These are phyloP conservation scores for Croton laevigatus DNA, from an alignment of 441 rosid species.

Conservation along the genomic window DNA sequence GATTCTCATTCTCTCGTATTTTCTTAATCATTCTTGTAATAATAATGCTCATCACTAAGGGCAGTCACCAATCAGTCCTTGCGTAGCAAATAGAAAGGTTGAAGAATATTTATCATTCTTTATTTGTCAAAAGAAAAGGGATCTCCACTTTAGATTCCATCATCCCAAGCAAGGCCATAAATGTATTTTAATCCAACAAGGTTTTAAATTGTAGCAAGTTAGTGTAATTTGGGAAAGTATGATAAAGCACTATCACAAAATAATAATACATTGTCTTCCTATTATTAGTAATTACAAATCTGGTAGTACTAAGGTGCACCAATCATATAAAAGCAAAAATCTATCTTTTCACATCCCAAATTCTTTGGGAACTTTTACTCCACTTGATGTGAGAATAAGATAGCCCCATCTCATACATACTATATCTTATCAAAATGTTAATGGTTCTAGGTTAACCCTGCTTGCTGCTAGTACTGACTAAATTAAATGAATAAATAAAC, in stretches of 20 bases:
- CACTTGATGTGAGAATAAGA: constrained; percentile 10
- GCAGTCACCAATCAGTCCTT: constrained; percentile 23
- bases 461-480: constrained; percentile 4
- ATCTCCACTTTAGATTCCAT: constrained; percentile 28
- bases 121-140: neutral
- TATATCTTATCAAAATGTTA: neutral
- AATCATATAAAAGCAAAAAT: constrained; percentile 8
- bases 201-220: neutral
- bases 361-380: constrained; percentile 20
- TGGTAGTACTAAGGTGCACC: neutral
- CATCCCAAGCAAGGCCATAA: constrained; percentile 4
- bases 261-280: constrained; percentile 14
- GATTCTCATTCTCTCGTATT: constrained; percentile 21
- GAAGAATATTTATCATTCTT: neutral
- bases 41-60: constrained; percentile 11
- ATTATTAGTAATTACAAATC: constrained; percentile 19
- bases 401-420: neutral
- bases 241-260: constrained; percentile 9
- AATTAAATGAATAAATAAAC: neutral
- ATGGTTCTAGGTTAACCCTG: constrained; percentile 10
- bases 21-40: constrained; percentile 22
- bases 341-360: constrained; percentile 23
- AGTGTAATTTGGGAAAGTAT: neutral
- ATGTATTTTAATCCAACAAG: neutral
- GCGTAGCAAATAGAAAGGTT: neutral